These are phyloP conservation scores for Areca catechu DNA, from an alignment of 176 grass and related monocot species.

Conservation along the genomic window DNA sequence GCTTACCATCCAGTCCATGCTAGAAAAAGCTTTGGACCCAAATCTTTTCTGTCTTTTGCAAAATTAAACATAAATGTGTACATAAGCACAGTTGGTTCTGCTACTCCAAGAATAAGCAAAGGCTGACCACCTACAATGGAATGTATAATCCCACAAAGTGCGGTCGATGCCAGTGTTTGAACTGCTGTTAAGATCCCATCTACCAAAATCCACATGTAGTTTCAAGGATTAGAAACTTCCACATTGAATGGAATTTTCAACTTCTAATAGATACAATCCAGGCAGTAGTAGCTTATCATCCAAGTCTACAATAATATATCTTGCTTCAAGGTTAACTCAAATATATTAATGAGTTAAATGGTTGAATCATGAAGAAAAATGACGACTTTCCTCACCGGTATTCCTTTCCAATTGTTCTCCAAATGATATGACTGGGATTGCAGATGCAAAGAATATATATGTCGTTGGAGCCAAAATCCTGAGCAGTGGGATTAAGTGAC, in stretches of 20 bases:
- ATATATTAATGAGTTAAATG: too few species aligned
- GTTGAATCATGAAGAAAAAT: too few species aligned
- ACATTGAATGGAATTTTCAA: too few species aligned
- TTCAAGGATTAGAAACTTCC: too few species aligned
- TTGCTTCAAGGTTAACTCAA: too few species aligned
- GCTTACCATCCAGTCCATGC: slow-evolving; percentile 91
- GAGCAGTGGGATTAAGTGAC: background rate
- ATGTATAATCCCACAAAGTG: slow-evolving; percentile 87
- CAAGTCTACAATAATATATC: too few species aligned
- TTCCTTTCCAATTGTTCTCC: slow-evolving; percentile 92
- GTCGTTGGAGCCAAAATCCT: slow-evolving; percentile 96
- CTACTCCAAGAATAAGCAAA: slow-evolving; percentile 89
- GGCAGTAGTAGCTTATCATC: too few species aligned
- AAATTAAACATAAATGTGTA: slow-evolving; percentile 99
- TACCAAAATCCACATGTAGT: slow-evolving; percentile 5
- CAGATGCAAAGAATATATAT: slow-evolving; percentile 98
- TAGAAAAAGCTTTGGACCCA: slow-evolving; percentile 65
- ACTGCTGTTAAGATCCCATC: slow-evolving; percentile 90
- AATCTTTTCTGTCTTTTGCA: slow-evolving; percentile 63
- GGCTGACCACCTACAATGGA: slow-evolving; percentile 87
- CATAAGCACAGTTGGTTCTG: slow-evolving; percentile 95
- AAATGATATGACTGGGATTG: slow-evolving; percentile 98
- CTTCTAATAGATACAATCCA: too few species aligned
- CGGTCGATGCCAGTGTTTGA: slow-evolving; percentile 90
- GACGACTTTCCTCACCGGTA: slow-evolving; percentile 45